Evolutionary conservation across 768 basidiomycete species (phyloP).

Genomic region (Boletus subcaerulescens): DNA sequence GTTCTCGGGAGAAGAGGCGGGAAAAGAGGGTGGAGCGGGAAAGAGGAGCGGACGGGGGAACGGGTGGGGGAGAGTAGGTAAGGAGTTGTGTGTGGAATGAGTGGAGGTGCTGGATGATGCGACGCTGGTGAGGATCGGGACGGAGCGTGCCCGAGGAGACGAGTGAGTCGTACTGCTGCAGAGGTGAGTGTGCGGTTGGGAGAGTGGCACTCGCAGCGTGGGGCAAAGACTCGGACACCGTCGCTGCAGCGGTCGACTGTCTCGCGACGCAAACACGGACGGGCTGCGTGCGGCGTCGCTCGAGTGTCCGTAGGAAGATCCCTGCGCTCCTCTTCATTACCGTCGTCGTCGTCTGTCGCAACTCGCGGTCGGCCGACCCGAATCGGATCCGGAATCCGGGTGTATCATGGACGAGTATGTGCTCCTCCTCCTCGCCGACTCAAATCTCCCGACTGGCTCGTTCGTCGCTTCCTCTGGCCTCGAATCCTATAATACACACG

Average conservation of each 20-base stretch:
- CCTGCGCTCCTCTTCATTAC: constrained; percentile 5
- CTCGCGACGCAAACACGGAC: constrained; percentile 3
- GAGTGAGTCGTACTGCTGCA: constrained; percentile 45
- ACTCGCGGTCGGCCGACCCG: background rate
- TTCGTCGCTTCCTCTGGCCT: constrained; percentile 94
- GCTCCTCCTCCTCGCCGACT: constrained; percentile 79
- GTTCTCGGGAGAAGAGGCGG: constrained; percentile 30
- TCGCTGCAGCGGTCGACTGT: constrained; percentile 9
- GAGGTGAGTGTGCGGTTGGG: constrained; percentile 17
- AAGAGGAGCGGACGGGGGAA: constrained; percentile 43
- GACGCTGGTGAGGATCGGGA: constrained; percentile 80
- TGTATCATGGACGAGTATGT: constrained; percentile 46
- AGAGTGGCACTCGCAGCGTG: background rate
- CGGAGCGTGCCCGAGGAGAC: constrained; percentile 54
- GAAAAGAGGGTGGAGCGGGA: constrained; percentile 15
- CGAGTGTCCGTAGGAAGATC: background rate
- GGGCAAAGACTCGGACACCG: background rate
- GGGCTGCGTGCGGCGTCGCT: background rate
- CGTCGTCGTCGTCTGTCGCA: background rate
- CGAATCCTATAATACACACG: constrained; percentile 88
- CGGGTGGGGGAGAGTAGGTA: constrained; percentile 65
- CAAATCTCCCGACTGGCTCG: constrained; percentile 94
- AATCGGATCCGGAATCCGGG: background rate
- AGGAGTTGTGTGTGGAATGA: constrained; percentile 69
- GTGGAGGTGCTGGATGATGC: constrained; percentile 82